Evolutionary conservation across 805 yeast genomes (phyloP).

Genomic region (Ogataea naganishii): DNA sequence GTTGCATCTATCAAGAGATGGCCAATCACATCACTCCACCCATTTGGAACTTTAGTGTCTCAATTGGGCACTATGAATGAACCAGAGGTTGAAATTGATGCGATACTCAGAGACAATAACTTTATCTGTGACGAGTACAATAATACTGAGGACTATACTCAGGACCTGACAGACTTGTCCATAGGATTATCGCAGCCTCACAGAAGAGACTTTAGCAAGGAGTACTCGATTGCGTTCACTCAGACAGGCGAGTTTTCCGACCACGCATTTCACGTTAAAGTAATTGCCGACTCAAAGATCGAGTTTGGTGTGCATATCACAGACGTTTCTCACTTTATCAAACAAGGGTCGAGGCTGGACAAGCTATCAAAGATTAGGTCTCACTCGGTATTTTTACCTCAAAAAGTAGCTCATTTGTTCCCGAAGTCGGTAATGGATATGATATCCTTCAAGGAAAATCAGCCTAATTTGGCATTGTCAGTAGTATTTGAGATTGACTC

Average conservation of each 20-base stretch:
- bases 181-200: conserved; percentile 23
- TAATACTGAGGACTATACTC: conserved; percentile 18
- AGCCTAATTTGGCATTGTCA: conserved; percentile 59
- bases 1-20: conserved; percentile 96
- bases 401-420: conserved; percentile 55
- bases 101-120: conserved; percentile 82
- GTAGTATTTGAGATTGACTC: conserved; percentile 77
- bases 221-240: conserved; percentile 56
- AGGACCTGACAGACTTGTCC: conserved; percentile 30
- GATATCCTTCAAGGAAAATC: conserved; percentile 53
- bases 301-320: conserved; percentile 82
- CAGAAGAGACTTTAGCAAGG: conserved; percentile 48
- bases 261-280: conserved; percentile 74
- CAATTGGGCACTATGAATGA: conserved; percentile 79
- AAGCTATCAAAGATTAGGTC: conserved; percentile 87
- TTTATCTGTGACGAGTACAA: conserved; percentile 75
- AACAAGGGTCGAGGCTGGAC: conserved; percentile 70
- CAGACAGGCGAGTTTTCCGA: conserved; percentile 56
- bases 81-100: conserved; percentile 71
- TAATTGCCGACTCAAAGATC: conserved; percentile 47
- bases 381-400: conserved; percentile 81
- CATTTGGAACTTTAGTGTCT: conserved; percentile 88
- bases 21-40: conserved; percentile 98
- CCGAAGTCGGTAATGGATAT: conserved; percentile 57
- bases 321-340: conserved; percentile 67